Conservation (phyloP, 805 yeast species). For the Saccharomycopsis javanensis region DNA sequence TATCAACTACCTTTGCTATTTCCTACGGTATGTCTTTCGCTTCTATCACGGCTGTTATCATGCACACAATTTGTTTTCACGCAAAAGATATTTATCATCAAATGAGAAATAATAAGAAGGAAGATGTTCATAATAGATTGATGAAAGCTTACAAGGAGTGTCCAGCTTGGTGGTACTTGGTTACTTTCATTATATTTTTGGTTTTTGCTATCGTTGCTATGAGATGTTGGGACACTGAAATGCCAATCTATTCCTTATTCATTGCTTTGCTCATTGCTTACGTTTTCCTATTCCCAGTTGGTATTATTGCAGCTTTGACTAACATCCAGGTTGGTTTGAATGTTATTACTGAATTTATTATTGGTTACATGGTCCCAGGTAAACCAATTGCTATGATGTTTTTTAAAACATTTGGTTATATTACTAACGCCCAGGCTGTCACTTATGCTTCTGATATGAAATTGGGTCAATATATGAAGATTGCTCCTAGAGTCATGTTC, state of each 20-base stretch:
- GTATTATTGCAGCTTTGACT: slow-evolving; percentile 52
- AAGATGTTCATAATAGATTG: slow-evolving; percentile 45
- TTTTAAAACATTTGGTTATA: slow-evolving; percentile 50
- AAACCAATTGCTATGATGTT: slow-evolving; percentile 52
- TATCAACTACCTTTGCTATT: slow-evolving; percentile 49
- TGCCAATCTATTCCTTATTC: slow-evolving; percentile 51
- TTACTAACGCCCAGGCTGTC: slow-evolving; percentile 44
- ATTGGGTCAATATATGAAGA: slow-evolving; percentile 52
- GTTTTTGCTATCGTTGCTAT: slow-evolving; percentile 34
- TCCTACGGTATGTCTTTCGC: slow-evolving; percentile 56
- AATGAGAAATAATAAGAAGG: slow-evolving; percentile 31
- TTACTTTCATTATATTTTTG: slow-evolving; percentile 38
- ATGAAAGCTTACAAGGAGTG: slow-evolving; percentile 50
- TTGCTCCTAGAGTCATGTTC: slow-evolving; percentile 54
- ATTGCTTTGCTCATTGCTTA: slow-evolving; percentile 45
- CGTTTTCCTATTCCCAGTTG: slow-evolving; percentile 50
- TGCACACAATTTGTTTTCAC: slow-evolving; percentile 49
- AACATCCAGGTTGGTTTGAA: slow-evolving; percentile 50
- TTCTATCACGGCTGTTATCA: slow-evolving; percentile 49
- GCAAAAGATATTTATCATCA: slow-evolving; percentile 41
- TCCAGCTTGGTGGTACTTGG: slow-evolving; percentile 53
- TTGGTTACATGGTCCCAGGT: slow-evolving; percentile 57
- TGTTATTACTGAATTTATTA: slow-evolving; percentile 52
- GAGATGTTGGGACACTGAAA: slow-evolving; percentile 31
- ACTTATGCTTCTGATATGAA: slow-evolving; percentile 47